A percentile compares a stretch with the other conserved stretches of the same genome.
These are phyloP conservation scores for Phytophthora citricola DNA, from an alignment of 352 stramenopile genomes.

Conservation along the genomic window DNA sequence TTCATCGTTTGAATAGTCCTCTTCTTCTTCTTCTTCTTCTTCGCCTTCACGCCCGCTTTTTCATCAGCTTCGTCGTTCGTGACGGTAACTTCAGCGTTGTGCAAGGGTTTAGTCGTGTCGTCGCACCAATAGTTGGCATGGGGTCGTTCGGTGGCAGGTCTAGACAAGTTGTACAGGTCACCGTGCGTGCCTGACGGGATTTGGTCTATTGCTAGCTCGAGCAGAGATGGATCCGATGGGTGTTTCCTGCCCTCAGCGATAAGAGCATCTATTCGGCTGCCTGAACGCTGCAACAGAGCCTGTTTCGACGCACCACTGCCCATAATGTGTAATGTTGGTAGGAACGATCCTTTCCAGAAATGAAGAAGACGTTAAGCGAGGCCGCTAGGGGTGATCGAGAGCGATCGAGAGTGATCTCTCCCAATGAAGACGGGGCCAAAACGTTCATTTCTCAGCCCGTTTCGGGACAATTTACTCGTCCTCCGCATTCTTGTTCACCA, in stretches of 20 bases:
- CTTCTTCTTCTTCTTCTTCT: constrained; percentile 25
- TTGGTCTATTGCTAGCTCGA: constrained; percentile 9
- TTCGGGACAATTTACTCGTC: constrained; percentile 22
- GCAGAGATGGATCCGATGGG: background rate
- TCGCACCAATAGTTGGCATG: constrained; percentile 1
- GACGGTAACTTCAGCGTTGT: constrained; percentile 5
- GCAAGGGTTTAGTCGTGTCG: constrained; percentile 13
- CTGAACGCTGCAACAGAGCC: constrained; percentile 34
- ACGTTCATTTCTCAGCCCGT: constrained; percentile 23
- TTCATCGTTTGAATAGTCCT: constrained; percentile 49
- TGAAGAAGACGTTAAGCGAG: background rate
- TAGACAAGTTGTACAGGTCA: constrained; percentile 16
- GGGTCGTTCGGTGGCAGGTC: constrained; percentile 11
- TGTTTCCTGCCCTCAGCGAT: constrained; percentile 16
- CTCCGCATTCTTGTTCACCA: constrained; percentile 23
- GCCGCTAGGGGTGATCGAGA: background rate
- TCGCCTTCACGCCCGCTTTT: constrained; percentile 1
- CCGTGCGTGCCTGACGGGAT: constrained; percentile 4
- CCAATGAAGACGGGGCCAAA: constrained; percentile 21
- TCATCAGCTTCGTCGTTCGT: constrained; percentile 5
- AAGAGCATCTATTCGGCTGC: constrained; percentile 39
- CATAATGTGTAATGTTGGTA: constrained; percentile 27
- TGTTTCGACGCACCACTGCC: constrained; percentile 43
- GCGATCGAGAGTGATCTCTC: constrained; percentile 8
- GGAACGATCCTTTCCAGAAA: constrained; percentile 5